Base-by-base conservation (phyloP, 495 filamentous ascomycete genomes). In the Penicillium flavigenum region DNA sequence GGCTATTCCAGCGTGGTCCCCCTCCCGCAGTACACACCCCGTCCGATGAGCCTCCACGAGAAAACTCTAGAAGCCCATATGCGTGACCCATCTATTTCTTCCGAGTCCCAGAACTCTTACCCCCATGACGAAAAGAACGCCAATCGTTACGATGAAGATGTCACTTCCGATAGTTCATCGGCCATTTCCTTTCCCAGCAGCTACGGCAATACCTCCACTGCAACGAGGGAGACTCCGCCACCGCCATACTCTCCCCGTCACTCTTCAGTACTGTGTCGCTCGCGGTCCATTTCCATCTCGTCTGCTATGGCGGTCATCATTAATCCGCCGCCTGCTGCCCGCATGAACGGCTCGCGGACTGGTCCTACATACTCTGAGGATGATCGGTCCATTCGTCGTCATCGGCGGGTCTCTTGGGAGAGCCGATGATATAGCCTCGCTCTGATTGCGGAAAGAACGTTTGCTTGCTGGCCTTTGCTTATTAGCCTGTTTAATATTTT, bases 191-290 rank as follows among this genome's bases (percentile, higher is more conserved):
- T 76, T 54, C 71, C 75, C 3, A 79, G 76, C 57, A 78, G 74
- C 50, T 79, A 75, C 58, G 76, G 76, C 8, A 76, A 79, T 51
- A 79, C 76, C 6, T 79, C 76, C 1, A 79, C 76, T 9, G 76
- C 75, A 10, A 79, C 76, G 5, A 56, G 76, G 20, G 76, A 79
- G 27, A 79, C 76, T 1, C 76, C 75, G 2, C 76, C 76, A 34
- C 76, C 76, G 48, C 72, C 76, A 4, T 79, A 79, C 43, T 79
- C 76, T 6, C 68, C 74, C 2, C 65, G 64, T 9, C 60, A 62
- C 7, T 68, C 65, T 5, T 57, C 57, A 12, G 67, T 69, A 24
- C 60, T 73, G 5, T 55, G 64, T 14, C 66, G 72, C 11, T 73
- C 75, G 0, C 57, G 75, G 31, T 66, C 73, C 2, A 68, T 71